These are phyloP conservation scores for Meyerozyma carpophila DNA, from an alignment of 1,139 yeast species.

Conservation along the genomic window DNA sequence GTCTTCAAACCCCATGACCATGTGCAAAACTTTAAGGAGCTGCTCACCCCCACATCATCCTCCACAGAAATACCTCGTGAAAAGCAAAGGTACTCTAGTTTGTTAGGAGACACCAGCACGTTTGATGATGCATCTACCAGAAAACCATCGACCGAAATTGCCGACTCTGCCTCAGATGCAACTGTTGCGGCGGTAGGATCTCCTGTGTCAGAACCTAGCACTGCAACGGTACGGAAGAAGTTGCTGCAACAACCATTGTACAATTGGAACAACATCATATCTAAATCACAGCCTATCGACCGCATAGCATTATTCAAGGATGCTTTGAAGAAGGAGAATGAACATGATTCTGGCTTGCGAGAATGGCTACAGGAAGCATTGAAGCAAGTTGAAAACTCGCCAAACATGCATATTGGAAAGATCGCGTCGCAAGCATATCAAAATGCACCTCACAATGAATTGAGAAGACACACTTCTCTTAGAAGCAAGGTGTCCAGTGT, in stretches of 20 bases:
- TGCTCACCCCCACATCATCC: conserved; percentile 22
- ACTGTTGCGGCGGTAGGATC: neutral
- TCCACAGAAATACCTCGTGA: conserved; percentile 8
- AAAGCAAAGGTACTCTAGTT: neutral
- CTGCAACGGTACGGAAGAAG: neutral
- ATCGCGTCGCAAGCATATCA: conserved; percentile 44
- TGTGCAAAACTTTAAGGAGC: conserved; percentile 25
- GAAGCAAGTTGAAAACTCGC: conserved; percentile 27
- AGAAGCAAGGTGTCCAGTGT: conserved; percentile 40
- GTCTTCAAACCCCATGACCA: conserved; percentile 23
- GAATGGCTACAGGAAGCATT: conserved; percentile 42
- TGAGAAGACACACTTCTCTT: conserved; percentile 37
- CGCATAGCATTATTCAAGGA: conserved; percentile 36
- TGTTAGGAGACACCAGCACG: neutral
- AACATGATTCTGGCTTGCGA: conserved; percentile 41
- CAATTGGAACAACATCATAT: conserved; percentile 42
- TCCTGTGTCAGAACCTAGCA: neutral
- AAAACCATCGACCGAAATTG: neutral
- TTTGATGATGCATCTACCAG: neutral
- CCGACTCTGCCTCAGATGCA: neutral
- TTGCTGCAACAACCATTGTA: conserved; percentile 28
- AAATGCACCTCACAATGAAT: conserved; percentile 41
- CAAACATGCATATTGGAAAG: conserved; percentile 39
- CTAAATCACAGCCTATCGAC: conserved; percentile 37
- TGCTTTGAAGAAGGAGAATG: conserved; percentile 36